These are phyloP conservation scores for Globisporangium middletonii DNA, from an alignment of 352 stramenopile species.

Conservation along the genomic window DNA sequence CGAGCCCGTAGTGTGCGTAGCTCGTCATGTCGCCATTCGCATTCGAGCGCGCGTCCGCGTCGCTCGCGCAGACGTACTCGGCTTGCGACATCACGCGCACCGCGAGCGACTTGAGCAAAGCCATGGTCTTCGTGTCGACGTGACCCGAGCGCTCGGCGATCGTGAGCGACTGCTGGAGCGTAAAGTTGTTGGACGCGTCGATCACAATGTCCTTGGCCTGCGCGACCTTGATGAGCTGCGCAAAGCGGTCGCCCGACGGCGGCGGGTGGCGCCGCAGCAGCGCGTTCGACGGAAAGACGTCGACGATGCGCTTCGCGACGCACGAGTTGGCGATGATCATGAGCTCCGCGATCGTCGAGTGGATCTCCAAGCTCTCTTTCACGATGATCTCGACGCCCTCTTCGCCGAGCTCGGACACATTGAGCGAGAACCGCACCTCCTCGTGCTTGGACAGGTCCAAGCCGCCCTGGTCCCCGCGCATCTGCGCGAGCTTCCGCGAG, in stretches of 20 bases:
- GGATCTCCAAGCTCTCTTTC: constrained; percentile 91
- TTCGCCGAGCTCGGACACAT: constrained; percentile 57
- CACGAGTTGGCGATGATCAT: constrained; percentile 92
- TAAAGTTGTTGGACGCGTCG: constrained; percentile 78
- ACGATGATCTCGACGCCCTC: constrained; percentile 81
- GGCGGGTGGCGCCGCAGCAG: constrained; percentile 85
- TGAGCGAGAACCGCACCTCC: constrained; percentile 83
- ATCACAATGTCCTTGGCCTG: constrained; percentile 65
- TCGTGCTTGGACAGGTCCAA: constrained; percentile 79
- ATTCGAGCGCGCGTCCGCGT: constrained; percentile 32
- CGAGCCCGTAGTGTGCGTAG: constrained; percentile 86
- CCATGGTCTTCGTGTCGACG: constrained; percentile 77
- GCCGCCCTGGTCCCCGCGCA: constrained; percentile 57
- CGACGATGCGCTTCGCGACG: constrained; percentile 82
- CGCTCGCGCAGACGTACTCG: constrained; percentile 87
- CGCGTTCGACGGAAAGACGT: constrained; percentile 74
- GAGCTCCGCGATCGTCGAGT: constrained; percentile 90
- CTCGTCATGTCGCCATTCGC: constrained; percentile 42
- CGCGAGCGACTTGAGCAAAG: constrained; percentile 90
- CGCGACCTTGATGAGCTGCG: constrained; percentile 66
- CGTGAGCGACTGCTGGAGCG: constrained; percentile 68
- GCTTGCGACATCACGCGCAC: constrained; percentile 94
- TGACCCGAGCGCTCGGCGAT: constrained; percentile 46
- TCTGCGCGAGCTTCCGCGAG: constrained; percentile 45
- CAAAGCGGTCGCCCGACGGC: constrained; percentile 67